These are phyloP conservation scores for Nepenthes alata DNA, from an alignment of 179 eudicot species.

Conservation along the genomic window DNA sequence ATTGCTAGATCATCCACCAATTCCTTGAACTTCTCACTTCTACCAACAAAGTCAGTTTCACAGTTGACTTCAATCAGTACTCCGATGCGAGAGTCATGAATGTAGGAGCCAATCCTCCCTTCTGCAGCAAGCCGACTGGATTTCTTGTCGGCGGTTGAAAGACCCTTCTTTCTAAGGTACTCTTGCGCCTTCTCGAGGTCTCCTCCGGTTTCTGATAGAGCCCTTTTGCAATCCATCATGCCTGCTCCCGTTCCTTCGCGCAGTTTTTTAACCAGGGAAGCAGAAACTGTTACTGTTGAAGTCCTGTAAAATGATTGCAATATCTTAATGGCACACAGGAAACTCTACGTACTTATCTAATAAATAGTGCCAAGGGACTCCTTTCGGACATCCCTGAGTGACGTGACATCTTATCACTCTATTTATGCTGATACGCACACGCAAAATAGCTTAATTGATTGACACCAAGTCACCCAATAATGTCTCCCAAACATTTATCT, in stretches of 20 bases:
- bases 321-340: too few relatives aligned
- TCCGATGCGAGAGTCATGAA: conserved; percentile 86
- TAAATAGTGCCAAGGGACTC: too few relatives aligned
- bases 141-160: conserved; percentile 81
- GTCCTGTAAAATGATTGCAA: conserved; percentile 26
- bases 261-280: conserved; percentile 80
- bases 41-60: conserved; percentile 67
- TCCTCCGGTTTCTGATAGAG: conserved; percentile 81
- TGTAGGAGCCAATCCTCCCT: conserved; percentile 84
- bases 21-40: conserved; percentile 75
- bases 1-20: conserved; percentile 92
- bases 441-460: too few relatives aligned
- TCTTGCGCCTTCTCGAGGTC: conserved; percentile 84
- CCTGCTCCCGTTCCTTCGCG: conserved; percentile 94
- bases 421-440: too few relatives aligned
- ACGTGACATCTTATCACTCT: too few relatives aligned
- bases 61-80: conserved; percentile 86
- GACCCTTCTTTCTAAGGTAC: conserved; percentile 86
- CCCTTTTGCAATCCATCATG: conserved; percentile 99
- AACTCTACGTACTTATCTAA: too few relatives aligned
- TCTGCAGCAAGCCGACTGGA: conserved; percentile 87
- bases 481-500: too few relatives aligned
- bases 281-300: conserved; percentile 54
- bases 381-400: too few relatives aligned
- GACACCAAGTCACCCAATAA: too few relatives aligned